Evolutionary conservation across 352 stramenopile species (phyloP).

Genomic region (Globisporangium cylindrosporum): DNA sequence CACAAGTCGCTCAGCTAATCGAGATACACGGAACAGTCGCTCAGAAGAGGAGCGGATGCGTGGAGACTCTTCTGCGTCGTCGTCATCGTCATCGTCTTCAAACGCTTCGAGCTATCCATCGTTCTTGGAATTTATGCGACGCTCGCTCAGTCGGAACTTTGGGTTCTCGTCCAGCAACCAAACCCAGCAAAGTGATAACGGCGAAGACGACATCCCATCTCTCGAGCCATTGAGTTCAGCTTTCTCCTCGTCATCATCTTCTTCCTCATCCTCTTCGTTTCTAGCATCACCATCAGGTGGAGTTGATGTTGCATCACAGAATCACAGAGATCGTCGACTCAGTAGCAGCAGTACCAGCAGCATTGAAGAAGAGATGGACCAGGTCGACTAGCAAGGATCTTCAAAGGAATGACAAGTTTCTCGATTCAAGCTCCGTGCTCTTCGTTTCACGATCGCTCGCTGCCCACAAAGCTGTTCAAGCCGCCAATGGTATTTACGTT

Average conservation of each 20-base stretch:
- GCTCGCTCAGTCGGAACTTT: conserved; percentile 38
- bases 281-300: conserved; percentile 11
- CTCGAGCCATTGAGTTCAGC: conserved; percentile 17
- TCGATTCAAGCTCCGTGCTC: background rate
- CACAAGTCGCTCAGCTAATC: background rate
- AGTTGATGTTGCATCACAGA: background rate
- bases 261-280: conserved; percentile 28
- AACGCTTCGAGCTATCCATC: conserved; percentile 24
- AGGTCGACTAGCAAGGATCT: conserved; percentile 40
- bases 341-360: conserved; percentile 32
- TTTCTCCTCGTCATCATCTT: conserved; percentile 32
- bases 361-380: conserved; percentile 62
- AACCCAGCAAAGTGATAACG: background rate
- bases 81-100: conserved; percentile 24
- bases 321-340: conserved; percentile 10
- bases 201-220: conserved; percentile 10
- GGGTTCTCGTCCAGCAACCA: conserved; percentile 16
- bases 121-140: conserved; percentile 48
- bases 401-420: background rate
- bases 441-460: background rate
- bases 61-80: conserved; percentile 26
- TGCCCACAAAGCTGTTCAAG: background rate
- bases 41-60: conserved; percentile 9
- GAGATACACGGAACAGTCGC: background rate
- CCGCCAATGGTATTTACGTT: conserved; percentile 1